Evolutionary conservation across 805 yeast genomes (phyloP).

Genomic region (Metschnikowia reukaufii): DNA sequence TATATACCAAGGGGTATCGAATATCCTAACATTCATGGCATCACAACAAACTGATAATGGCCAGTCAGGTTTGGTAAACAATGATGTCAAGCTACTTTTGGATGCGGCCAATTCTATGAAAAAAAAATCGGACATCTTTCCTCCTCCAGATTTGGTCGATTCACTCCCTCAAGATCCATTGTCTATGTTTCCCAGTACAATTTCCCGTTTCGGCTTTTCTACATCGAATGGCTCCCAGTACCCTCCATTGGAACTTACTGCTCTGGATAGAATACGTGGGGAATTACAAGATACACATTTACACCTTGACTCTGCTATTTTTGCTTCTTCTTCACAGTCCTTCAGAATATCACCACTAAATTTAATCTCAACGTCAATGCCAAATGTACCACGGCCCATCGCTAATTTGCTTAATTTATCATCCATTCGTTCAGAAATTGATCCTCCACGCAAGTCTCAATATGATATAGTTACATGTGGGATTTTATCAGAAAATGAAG

Average conservation of each 20-base stretch:
- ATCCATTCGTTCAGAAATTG: conserved; percentile 8
- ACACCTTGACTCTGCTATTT: conserved; percentile 1
- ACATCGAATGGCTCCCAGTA: neutral
- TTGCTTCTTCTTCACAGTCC: conserved; percentile 33
- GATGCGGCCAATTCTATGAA: conserved; percentile 31
- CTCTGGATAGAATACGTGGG: conserved; percentile 1
- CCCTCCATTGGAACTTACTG: neutral
- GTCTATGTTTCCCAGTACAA: neutral
- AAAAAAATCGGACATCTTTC: conserved; percentile 1
- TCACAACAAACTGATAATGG: conserved; percentile 4
- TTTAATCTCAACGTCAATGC: conserved; percentile 35
- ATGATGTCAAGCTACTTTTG: conserved; percentile 27
- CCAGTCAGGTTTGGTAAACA: conserved; percentile 13
- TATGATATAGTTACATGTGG: conserved; percentile 54
- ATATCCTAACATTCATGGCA: conserved; percentile 31
- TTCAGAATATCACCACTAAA: conserved; percentile 46
- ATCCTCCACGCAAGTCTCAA: conserved; percentile 15
- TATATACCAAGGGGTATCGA: conserved; percentile 36
- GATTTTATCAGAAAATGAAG: conserved; percentile 49
- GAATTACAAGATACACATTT: neutral
- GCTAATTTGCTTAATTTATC: conserved; percentile 28
- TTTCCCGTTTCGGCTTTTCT: conserved; percentile 4
- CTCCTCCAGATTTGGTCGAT: conserved; percentile 3
- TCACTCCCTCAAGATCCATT: conserved; percentile 3
- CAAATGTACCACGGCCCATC: conserved; percentile 37